Percentiles rank a stretch among this genome's conserved stretches.
phyloP scores from a whole-genome alignment of 495 filamentous ascomycete genomes.

The Hypoxylon cercidicola region DNA sequence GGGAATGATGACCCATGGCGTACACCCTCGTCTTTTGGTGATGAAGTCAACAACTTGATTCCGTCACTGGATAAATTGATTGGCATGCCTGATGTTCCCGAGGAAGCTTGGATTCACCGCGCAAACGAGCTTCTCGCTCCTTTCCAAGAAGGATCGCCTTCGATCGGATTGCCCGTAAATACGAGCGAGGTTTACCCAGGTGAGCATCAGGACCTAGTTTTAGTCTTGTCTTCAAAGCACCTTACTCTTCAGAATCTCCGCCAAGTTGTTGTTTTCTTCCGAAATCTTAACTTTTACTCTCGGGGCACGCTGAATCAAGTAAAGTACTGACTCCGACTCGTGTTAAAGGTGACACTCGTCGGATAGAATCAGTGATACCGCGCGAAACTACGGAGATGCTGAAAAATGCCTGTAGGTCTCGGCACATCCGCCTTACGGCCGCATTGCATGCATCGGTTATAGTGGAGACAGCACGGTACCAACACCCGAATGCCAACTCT shows the following conservation, averaged over 20 bases:
- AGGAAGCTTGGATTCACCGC: background rate
- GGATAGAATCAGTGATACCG: constrained; percentile 1
- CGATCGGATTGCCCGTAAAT: constrained; percentile 13
- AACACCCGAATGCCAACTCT: background rate
- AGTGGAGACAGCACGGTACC: background rate
- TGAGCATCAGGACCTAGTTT: no score
- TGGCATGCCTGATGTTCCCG: background rate
- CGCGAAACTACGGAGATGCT: background rate
- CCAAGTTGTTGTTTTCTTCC: no score
- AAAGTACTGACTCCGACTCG: no score
- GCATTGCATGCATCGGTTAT: constrained; percentile 14
- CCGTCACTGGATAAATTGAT: constrained; percentile 7
- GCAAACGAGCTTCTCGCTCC: constrained; percentile 12
- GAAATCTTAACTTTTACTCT: no score
- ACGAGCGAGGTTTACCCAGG: background rate
- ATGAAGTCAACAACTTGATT: constrained; percentile 1
- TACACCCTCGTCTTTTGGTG: background rate
- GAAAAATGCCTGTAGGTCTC: constrained; percentile 2
- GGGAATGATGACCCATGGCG: no score
- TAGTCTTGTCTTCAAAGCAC: no score
- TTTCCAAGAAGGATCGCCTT: constrained; percentile 1
- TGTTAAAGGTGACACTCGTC: background rate
- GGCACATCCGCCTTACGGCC: constrained; percentile 6
- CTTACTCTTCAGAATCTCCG: no score
- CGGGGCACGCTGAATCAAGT: background rate